Evolutionary conservation across 257 asterid genomes (phyloP).

Genomic region (Solanum corneliomulleri): DNA sequence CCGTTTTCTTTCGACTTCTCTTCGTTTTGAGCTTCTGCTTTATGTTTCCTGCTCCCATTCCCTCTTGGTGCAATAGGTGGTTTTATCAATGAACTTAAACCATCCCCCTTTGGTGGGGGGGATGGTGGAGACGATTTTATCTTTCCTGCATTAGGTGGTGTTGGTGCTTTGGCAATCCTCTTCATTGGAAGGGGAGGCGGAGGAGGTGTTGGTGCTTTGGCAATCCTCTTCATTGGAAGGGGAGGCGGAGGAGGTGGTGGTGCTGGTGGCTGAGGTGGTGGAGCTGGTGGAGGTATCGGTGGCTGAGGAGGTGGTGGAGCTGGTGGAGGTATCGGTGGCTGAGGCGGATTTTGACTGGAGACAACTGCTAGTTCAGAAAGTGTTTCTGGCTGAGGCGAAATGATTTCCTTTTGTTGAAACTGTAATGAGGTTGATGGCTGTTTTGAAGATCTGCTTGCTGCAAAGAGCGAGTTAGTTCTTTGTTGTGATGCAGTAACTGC

Average conservation of each 20-base stretch:
- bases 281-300: neutral
- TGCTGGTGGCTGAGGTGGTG: conserved; percentile 6
- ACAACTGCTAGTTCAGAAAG: neutral
- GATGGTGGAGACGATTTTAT: conserved; percentile 15
- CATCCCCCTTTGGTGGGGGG: conserved; percentile 15
- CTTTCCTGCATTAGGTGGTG: conserved; percentile 2
- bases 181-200: conserved; percentile 21
- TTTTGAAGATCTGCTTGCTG: neutral
- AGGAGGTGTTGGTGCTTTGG: conserved; percentile 5
- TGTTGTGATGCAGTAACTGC: neutral
- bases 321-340: conserved; percentile 8
- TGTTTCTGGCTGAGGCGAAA: neutral
- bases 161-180: conserved; percentile 1
- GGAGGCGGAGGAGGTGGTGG: conserved; percentile 23
- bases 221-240: neutral
- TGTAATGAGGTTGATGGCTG: conserved; percentile 12
- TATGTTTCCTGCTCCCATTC: conserved; percentile 3
- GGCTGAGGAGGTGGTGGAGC: neutral
- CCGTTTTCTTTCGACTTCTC: conserved; percentile 11
- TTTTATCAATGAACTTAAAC: conserved; percentile 8
- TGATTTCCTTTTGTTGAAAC: neutral
- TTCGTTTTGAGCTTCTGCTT: conserved; percentile 1
- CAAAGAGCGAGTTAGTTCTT: neutral
- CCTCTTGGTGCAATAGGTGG: conserved; percentile 38
- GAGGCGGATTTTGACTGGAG: conserved; percentile 8